Percentiles rank a stretch among this genome's conserved stretches.
These are phyloP conservation scores for Diutina scorzettiae DNA, from an alignment of 1,139 yeast genomes.

Conservation along the genomic window DNA sequence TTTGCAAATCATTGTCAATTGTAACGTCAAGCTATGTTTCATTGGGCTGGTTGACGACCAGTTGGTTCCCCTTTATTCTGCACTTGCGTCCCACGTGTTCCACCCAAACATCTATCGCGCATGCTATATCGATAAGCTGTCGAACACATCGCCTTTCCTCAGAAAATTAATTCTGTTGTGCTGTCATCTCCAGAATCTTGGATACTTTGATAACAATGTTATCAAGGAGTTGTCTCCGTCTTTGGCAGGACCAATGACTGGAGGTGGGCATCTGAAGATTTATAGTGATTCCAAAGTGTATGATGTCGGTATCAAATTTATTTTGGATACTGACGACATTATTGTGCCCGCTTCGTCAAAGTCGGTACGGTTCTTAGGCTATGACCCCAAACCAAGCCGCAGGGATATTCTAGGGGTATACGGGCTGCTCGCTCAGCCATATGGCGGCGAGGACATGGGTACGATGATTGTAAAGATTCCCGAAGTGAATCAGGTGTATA, in stretches of 20 bases:
- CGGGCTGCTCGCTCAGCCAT: background rate
- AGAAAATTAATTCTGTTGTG: slow-evolving; percentile 22
- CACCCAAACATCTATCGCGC: slow-evolving; percentile 90
- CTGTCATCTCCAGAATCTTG: slow-evolving; percentile 61
- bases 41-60: slow-evolving; percentile 90
- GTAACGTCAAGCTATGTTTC: slow-evolving; percentile 66
- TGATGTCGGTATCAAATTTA: slow-evolving; percentile 62
- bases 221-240: slow-evolving; percentile 73
- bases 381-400: slow-evolving; percentile 3
- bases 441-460: slow-evolving; percentile 4
- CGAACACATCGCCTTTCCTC: slow-evolving; percentile 36
- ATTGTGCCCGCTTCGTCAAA: slow-evolving; percentile 11
- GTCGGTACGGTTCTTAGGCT: background rate
- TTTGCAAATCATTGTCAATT: slow-evolving; percentile 48
- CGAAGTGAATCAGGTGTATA: slow-evolving; percentile 31
- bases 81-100: slow-evolving; percentile 66
- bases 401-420: background rate
- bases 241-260: slow-evolving; percentile 6
- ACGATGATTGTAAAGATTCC: slow-evolving; percentile 7
- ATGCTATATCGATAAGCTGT: slow-evolving; percentile 65
- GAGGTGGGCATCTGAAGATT: slow-evolving; percentile 69
- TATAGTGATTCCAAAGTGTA: slow-evolving; percentile 82
- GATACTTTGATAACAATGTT: slow-evolving; percentile 64
- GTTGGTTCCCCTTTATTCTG: slow-evolving; percentile 82
- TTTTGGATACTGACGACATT: slow-evolving; percentile 65